Conservation (phyloP, 2,329 filamentous ascomycete genomes). For the Phialocephala sp. region DNA sequence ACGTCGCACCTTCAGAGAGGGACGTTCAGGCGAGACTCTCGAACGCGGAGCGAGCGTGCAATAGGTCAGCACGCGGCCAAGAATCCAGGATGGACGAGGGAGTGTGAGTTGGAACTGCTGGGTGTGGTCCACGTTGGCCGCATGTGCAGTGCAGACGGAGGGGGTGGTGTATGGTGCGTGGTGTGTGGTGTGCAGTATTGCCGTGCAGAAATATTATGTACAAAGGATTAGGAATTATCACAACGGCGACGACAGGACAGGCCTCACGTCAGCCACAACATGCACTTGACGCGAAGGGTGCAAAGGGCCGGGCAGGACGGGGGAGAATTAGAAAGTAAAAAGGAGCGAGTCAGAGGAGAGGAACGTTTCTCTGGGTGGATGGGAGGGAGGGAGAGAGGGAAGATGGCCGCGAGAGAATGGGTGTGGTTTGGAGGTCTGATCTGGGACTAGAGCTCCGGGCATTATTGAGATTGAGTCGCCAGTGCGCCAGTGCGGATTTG, state of each 20-base stretch:
- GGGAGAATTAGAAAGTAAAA: neutral
- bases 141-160: constrained; percentile 1
- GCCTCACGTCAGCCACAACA: constrained; percentile 31
- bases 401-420: neutral
- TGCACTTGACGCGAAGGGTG: neutral
- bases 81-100: constrained; percentile 2
- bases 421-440: neutral
- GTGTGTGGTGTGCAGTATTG: constrained; percentile 9
- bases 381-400: neutral
- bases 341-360: constrained; percentile 13
- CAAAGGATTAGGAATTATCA: constrained; percentile 28
- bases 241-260: constrained; percentile 18
- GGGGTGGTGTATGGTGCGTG: neutral
- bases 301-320: neutral
- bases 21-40: constrained; percentile 36
- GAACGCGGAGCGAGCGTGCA: constrained; percentile 34
- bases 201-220: constrained; percentile 27
- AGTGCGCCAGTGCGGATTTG: constrained; percentile 3
- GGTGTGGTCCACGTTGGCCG: constrained; percentile 8
- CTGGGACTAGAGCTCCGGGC: constrained; percentile 3
- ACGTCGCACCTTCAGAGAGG: constrained; percentile 40
- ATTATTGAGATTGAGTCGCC: constrained; percentile 11
- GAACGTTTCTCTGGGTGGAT: neutral
- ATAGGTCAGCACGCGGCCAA: constrained; percentile 15
- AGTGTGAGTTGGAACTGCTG: constrained; percentile 8